Evolutionary conservation across 2,329 filamentous ascomycete genomes (phyloP), one percentile per base, ranked within the genome.

Genomic region (Cytospora mali): DNA sequence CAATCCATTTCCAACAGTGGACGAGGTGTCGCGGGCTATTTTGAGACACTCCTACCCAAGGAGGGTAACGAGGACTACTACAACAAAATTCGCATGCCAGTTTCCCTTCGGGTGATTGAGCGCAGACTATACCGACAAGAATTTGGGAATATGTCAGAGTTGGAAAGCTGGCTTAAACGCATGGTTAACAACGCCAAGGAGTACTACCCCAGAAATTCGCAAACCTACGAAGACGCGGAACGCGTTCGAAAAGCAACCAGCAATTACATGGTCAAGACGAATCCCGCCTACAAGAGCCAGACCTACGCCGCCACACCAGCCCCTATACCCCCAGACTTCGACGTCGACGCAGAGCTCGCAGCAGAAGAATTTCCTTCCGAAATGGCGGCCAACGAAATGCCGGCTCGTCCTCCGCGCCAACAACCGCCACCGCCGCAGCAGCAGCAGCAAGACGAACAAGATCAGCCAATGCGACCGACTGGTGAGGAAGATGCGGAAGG

Each of bases 171-270:
- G 73, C 85, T 94, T 72, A 96, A 95, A 79, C 88, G 92, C 66
- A 90, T 97, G 83, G 89, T 96, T 61, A 84, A 87, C 67, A 97
- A 96, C 71, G 91, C 91, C 39, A 96, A 96, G 75, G 88, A 92
- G 59, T 95, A 87, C 76, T 94, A 94, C 71, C 82, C 88, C 64
- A 89, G 89, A 68, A 84, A 83, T 50, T 92, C 91, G 0, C 78
- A 86, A 62, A 82, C 90, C 42, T 94, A 89, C 72, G 89, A 92
- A 50, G 92, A 97, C 77, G 92, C 93, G 10, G 93, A 97, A 75
- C 87, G 92, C 55, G 85, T 97, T 52, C 85, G 93, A 53, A 97
- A 96, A 76, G 88, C 92, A 3, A 82, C 94, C 48, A 93, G 90
- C 73, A 94, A 93, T 71, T 92, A 88, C 74, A 96, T 96, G 92